Evolutionary conservation across 441 rosid species (phyloP), one percentile per base, ranked within the genome.

Genomic region (Croton setiger): DNA sequence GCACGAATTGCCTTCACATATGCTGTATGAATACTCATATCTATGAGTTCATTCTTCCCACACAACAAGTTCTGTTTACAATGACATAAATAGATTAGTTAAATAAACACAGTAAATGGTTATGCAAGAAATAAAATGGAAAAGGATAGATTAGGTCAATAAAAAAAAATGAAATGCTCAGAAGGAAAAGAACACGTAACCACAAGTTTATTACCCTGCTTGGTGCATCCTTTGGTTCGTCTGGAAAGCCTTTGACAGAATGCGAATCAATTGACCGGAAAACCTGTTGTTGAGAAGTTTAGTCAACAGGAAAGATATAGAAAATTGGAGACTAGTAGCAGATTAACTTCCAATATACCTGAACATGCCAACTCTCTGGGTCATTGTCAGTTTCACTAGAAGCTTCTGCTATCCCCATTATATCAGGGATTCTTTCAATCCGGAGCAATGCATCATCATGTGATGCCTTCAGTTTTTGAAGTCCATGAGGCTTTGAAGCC

Each of bases 11-110:
- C 98, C 61, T 92, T 84, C 47, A 95, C 87, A 72, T 92, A 95
- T 53, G 98, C 99, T 8, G 96, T 81, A 77, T 95, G 99, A 80
- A 95, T 95, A 82, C 99, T 95, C 93, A 85, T 88, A 81, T 95
- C 99, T 66, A 95, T 91, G 61, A 92, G 86, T 20, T 91, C 87
- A 71, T 92, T 92, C 84, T 95, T 95, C 59, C 98, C 98, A 66
- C 95, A 95, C 35, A 91, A 82, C 79, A 95, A 81, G 71, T 89
- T 92, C 99, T 95, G 92, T 77, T n/a, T 64, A 68, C 74, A 76
- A 72, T 65, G 62, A 74, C 61, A 68, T 4, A 8, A 64, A 39
- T 57, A 60, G 13, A 66, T 15, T 60, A 54, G 49, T 69, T 39
- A 72, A 63, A 39, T 51, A 77, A 9, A 69, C 9, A 3, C 10